Evolutionary conservation across 306 rosid species (phyloP).

Genomic region (Citrullus amarus): DNA sequence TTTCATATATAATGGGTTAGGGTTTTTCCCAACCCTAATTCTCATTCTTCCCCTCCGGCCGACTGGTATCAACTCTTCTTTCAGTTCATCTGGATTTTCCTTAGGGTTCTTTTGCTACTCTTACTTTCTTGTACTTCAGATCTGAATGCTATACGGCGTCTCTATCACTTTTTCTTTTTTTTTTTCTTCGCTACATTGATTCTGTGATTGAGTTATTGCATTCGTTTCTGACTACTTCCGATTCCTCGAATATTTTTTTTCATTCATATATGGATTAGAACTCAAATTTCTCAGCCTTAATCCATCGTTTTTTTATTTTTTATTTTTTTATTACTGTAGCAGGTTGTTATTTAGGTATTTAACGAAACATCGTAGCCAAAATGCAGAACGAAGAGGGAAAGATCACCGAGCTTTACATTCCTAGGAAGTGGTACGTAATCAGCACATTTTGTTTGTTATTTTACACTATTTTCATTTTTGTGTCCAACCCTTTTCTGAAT

Average conservation of each 20-base stretch:
- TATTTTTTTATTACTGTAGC: neutral
- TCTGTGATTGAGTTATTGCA: too few species aligned
- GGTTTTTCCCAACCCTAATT: neutral
- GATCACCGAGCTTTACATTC: conserved; percentile 41
- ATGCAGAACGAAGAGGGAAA: conserved; percentile 45
- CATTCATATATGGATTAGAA: neutral
- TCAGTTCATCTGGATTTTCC: neutral
- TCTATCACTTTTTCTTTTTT: too few species aligned
- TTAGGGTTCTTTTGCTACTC: neutral
- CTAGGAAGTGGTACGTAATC: conserved; percentile 24
- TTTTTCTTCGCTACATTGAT: too few species aligned
- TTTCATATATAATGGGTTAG: neutral
- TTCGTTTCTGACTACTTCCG: neutral
- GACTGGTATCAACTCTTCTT: neutral
- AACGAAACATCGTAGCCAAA: neutral
- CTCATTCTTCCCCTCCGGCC: neutral
- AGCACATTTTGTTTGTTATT: neutral
- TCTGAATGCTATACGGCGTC: too few species aligned
- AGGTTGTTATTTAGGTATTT: neutral
- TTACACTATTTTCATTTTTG: neutral
- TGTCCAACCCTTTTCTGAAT: neutral
- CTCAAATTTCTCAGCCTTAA: neutral
- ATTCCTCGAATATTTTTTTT: neutral
- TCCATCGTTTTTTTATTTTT: neutral
- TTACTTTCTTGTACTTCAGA: neutral